phyloP scores from a whole-genome alignment of 2,329 filamentous ascomycete genomes.

The Beauveria asiatica region DNA sequence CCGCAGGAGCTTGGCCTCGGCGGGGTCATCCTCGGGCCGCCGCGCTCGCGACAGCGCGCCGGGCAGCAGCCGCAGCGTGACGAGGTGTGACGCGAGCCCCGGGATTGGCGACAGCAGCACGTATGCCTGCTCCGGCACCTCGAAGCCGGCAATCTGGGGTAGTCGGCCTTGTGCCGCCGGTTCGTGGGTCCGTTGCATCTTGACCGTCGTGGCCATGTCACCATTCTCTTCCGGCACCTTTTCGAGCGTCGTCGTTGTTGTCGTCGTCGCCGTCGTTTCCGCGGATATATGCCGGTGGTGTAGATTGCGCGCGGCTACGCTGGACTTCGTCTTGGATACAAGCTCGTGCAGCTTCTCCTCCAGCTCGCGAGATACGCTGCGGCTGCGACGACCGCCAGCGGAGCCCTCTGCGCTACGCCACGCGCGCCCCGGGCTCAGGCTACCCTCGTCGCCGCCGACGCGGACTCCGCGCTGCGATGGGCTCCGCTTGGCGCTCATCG shows the following conservation, averaged over 20 bases:
- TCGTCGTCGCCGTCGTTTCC: neutral
- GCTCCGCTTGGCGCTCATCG: slow-evolving; percentile 18
- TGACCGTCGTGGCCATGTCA: neutral
- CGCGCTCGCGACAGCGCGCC: slow-evolving; percentile 15
- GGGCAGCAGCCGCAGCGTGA: slow-evolving; percentile 50
- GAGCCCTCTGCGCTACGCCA: slow-evolving; percentile 22
- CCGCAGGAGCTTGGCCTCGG: slow-evolving; percentile 47
- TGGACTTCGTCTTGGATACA: slow-evolving; percentile 4
- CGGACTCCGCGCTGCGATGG: slow-evolving; percentile 30
- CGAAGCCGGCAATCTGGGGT: slow-evolving; percentile 25
- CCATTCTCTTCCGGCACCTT: neutral
- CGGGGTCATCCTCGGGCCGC: slow-evolving; percentile 19
- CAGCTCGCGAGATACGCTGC: slow-evolving; percentile 13
- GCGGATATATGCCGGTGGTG: neutral
- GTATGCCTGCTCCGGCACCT: slow-evolving; percentile 39
- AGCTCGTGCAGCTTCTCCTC: slow-evolving; percentile 12
- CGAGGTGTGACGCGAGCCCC: slow-evolving; percentile 50
- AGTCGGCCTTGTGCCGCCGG: slow-evolving; percentile 19
- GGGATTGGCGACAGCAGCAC: slow-evolving; percentile 61
- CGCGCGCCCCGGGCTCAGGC: slow-evolving; percentile 27
- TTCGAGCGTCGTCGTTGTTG: neutral
- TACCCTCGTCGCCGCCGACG: slow-evolving; percentile 41
- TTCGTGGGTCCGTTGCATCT: slow-evolving; percentile 14
- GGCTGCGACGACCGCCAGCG: slow-evolving; percentile 12
- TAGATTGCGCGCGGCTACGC: neutral